phyloP scores from a whole-genome alignment of 495 filamentous ascomycete species.

The Hyaloscypha variabilis region DNA sequence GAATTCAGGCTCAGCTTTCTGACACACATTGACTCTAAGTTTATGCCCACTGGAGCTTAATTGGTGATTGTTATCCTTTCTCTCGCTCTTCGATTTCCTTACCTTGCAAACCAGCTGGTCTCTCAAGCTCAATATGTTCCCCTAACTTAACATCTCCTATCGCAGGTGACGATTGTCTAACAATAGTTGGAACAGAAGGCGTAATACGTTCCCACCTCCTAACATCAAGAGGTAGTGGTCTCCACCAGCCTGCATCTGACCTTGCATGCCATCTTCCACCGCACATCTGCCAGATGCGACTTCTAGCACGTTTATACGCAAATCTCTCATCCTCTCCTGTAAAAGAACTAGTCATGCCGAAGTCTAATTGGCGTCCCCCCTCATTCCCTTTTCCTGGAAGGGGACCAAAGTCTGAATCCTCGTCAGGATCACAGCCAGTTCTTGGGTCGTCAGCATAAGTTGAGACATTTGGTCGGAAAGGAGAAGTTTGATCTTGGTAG shows the following conservation, averaged over 20 bases:
- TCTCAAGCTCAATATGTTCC: slow-evolving; percentile 41
- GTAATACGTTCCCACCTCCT: slow-evolving; percentile 58
- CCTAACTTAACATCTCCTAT: slow-evolving; percentile 41
- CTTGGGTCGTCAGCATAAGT: slow-evolving; percentile 47
- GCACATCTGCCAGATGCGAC: slow-evolving; percentile 73
- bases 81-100: slow-evolving; percentile 21
- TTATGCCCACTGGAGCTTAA: too few relatives aligned
- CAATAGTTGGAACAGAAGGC: slow-evolving; percentile 27
- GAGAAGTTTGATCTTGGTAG: slow-evolving; percentile 68
- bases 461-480: slow-evolving; percentile 74
- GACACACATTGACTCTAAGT: too few relatives aligned
- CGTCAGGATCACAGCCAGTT: slow-evolving; percentile 44
- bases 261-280: slow-evolving; percentile 63
- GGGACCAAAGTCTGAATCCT: slow-evolving; percentile 35
- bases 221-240: slow-evolving; percentile 58
- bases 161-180: slow-evolving; percentile 14
- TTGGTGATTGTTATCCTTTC: too few relatives aligned
- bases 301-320: slow-evolving; percentile 68
- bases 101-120: slow-evolving; percentile 39
- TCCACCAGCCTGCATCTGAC: slow-evolving; percentile 59
- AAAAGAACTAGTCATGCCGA: slow-evolving; percentile 57
- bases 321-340: slow-evolving; percentile 76
- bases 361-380: slow-evolving; percentile 42
- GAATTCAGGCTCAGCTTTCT: slow-evolving; percentile 54
- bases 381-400: slow-evolving; percentile 33